Percentiles rank a stretch among this genome's conserved stretches.
Evolutionary conservation across 441 rosid genomes (phyloP).

Genomic region (Raphanus hybrid): DNA sequence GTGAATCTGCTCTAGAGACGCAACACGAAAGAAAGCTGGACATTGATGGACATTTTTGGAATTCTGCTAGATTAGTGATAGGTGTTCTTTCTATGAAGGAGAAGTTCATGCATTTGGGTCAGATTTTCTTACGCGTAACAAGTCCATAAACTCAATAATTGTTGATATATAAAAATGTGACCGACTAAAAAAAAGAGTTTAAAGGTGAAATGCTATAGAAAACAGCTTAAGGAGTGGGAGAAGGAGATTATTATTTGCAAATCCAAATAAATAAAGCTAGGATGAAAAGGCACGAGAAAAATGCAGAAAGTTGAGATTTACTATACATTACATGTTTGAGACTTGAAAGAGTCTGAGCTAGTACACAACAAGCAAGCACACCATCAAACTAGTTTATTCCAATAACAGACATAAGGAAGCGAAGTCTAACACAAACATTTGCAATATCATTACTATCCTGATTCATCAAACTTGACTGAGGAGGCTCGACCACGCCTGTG

Average conservation of each 20-base stretch:
- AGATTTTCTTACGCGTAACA: background rate
- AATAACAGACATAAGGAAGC: constrained; percentile 72
- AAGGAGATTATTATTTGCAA: background rate
- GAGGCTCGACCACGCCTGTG: constrained; percentile 67
- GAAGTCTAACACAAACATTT: constrained; percentile 57
- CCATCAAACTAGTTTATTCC: constrained; percentile 68
- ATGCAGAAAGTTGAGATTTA: constrained; percentile 6
- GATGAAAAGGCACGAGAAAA: background rate
- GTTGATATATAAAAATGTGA: background rate
- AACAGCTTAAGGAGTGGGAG: background rate
- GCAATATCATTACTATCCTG: constrained; percentile 41
- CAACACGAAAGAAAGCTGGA: background rate
- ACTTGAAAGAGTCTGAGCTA: constrained; percentile 1
- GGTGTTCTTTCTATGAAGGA: background rate
- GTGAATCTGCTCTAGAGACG: background rate
- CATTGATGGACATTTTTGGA: background rate
- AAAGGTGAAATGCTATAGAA: background rate
- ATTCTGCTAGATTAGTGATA: background rate
- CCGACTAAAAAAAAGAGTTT: background rate
- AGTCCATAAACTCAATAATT: background rate
- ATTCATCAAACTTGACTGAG: constrained; percentile 47
- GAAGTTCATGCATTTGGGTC: background rate
- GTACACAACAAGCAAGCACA: constrained; percentile 14
- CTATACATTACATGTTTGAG: constrained; percentile 14
- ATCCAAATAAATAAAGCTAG: background rate